A percentile compares a stretch with the other conserved stretches of the same genome.
phyloP scores from a whole-genome alignment of 2,329 filamentous ascomycete genomes.

The Botrytis fabae region DNA sequence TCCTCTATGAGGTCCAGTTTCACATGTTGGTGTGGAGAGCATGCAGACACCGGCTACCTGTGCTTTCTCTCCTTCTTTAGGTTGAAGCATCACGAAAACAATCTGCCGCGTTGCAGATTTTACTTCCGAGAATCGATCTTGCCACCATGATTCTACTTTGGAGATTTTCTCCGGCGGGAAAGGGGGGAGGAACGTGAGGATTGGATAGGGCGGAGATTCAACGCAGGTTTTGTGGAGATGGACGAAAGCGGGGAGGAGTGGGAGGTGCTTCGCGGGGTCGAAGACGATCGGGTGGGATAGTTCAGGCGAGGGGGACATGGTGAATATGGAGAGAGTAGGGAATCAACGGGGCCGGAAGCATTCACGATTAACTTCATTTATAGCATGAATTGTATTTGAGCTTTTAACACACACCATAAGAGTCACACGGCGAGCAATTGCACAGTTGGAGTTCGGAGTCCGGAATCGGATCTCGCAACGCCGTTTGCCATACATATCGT shows the following conservation, averaged over 20 bases:
- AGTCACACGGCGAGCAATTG: background rate
- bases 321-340: background rate
- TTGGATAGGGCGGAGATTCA: background rate
- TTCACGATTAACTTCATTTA: background rate
- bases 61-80: background rate
- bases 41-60: background rate
- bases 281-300: background rate
- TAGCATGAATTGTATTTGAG: background rate
- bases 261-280: background rate
- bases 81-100: background rate
- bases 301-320: background rate
- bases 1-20: slow-evolving; percentile 58
- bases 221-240: background rate
- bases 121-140: background rate
- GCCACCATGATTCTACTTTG: background rate
- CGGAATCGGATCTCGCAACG: background rate
- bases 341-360: background rate
- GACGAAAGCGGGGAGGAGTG: background rate
- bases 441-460: background rate
- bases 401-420: background rate
- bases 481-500: background rate
- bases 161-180: background rate
- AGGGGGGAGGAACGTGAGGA: background rate
- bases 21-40: slow-evolving; percentile 47
- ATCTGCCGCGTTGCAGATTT: background rate